Evolutionary conservation across 495 filamentous ascomycete species (phyloP).

Genomic region (Neurospora terricola): DNA sequence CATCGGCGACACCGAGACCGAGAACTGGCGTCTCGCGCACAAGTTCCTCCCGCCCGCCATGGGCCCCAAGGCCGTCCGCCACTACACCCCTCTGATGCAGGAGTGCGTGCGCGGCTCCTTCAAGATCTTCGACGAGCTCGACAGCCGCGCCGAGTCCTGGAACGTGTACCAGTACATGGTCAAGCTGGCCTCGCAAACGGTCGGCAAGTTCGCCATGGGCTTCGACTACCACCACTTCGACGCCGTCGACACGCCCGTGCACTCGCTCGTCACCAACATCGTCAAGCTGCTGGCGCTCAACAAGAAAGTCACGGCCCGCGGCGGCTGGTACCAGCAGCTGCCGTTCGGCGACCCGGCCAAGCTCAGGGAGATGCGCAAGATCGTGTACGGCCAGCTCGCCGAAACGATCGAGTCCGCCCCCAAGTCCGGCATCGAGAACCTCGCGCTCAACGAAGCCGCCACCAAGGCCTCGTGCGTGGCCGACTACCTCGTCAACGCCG

Average conservation of each 20-base stretch:
- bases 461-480: conserved; percentile 24
- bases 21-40: conserved; percentile 37
- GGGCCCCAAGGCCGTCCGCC: conserved; percentile 43
- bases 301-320: conserved; percentile 40
- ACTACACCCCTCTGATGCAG: conserved; percentile 48
- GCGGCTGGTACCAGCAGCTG: conserved; percentile 39
- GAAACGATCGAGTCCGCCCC: conserved; percentile 29
- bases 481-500: conserved; percentile 39
- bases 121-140: conserved; percentile 43
- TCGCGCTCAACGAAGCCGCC: conserved; percentile 43
- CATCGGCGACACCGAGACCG: conserved; percentile 40
- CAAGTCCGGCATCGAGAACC: conserved; percentile 25
- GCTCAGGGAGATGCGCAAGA: conserved; percentile 19
- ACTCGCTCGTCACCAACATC: conserved; percentile 32
- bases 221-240: conserved; percentile 45
- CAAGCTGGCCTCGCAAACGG: conserved; percentile 44
- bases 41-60: conserved; percentile 48
- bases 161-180: conserved; percentile 54
- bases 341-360: conserved; percentile 42
- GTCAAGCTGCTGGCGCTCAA: conserved; percentile 37
- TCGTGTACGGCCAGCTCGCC: conserved; percentile 25
- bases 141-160: conserved; percentile 36
- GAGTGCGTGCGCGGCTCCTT: conserved; percentile 32
- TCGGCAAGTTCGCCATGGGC: conserved; percentile 42
- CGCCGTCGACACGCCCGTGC: conserved; percentile 27